phyloP scores from a whole-genome alignment of 805 yeast genomes.

The Cyberlindnera sargentensis region DNA sequence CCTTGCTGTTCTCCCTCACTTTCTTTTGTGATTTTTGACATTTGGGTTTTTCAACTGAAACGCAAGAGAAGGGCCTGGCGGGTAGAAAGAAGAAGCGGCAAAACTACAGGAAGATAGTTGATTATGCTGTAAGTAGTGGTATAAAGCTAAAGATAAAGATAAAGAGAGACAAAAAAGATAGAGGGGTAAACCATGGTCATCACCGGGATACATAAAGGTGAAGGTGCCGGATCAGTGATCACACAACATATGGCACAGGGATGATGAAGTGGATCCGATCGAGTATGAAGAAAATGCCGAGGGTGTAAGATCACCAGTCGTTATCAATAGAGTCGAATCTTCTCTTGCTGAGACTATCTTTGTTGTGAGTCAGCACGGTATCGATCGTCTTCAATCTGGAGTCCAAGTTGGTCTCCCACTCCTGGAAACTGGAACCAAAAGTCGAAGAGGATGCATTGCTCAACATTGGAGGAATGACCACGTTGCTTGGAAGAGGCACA shows the following conservation, averaged over 20 bases:
- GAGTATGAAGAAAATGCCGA: too few species aligned
- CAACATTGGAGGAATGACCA: slow-evolving; percentile 28
- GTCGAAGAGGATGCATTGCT: slow-evolving; percentile 28
- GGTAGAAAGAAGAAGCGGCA: not conserved
- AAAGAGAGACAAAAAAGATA: too few species aligned
- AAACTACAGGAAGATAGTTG: not conserved
- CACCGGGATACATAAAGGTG: too few species aligned
- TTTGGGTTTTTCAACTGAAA: not conserved
- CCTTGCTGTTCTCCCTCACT: too few species aligned
- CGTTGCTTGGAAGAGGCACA: slow-evolving; percentile 29
- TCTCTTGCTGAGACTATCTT: slow-evolving; percentile 19
- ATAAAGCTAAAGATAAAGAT: too few species aligned
- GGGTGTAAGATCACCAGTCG: slow-evolving; percentile 15
- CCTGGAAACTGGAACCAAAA: slow-evolving; percentile 30
- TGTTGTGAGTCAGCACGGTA: slow-evolving; percentile 15
- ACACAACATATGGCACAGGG: too few species aligned
- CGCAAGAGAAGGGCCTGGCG: not conserved
- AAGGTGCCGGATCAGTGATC: too few species aligned
- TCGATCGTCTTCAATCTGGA: slow-evolving; percentile 29
- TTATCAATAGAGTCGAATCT: slow-evolving; percentile 21
- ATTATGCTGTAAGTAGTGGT: too few species aligned
- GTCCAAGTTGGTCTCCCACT: slow-evolving; percentile 33
- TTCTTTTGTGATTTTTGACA: too few species aligned
- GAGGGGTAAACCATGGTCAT: too few species aligned
- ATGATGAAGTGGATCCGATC: too few species aligned